A percentile compares a stretch with the other conserved stretches of the same genome.
Evolutionary conservation across 2,329 filamentous ascomycete genomes (phyloP).

Genomic region (Periconia sp.): DNA sequence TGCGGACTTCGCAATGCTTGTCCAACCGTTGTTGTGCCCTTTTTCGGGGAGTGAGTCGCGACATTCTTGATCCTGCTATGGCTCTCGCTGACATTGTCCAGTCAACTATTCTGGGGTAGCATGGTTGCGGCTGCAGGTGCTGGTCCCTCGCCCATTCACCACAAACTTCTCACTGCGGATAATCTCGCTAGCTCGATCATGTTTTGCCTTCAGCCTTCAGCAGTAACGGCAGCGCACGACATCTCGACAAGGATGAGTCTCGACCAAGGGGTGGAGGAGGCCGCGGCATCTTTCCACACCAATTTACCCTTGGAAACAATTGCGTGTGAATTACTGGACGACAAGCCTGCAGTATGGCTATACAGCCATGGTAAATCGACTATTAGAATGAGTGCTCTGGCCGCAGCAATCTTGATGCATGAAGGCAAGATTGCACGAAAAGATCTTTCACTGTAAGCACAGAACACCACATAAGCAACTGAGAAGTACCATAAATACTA

Average conservation of each 20-base stretch:
- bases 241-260: slow-evolving; percentile 28
- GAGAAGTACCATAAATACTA: not conserved
- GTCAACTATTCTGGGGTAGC: slow-evolving; percentile 31
- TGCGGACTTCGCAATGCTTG: slow-evolving; percentile 77
- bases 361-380: slow-evolving; percentile 17
- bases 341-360: slow-evolving; percentile 29
- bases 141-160: slow-evolving; percentile 32
- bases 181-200: slow-evolving; percentile 31
- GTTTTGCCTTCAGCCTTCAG: slow-evolving; percentile 25
- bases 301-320: slow-evolving; percentile 33
- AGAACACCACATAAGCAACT: not conserved
- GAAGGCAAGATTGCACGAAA: slow-evolving; percentile 18
- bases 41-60: slow-evolving; percentile 57
- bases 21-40: slow-evolving; percentile 80
- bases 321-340: slow-evolving; percentile 25
- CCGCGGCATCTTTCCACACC: slow-evolving; percentile 31
- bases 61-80: not conserved
- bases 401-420: slow-evolving; percentile 28
- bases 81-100: not conserved
- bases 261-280: slow-evolving; percentile 31
- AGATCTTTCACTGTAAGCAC: slow-evolving; percentile 25
- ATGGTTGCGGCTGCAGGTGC: slow-evolving; percentile 39
- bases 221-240: slow-evolving; percentile 17
- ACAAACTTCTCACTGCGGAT: slow-evolving; percentile 25
- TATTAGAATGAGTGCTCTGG: slow-evolving; percentile 28